Conservation (phyloP, 768 basidiomycete species). For the Fistulinella prunicolor region DNA sequence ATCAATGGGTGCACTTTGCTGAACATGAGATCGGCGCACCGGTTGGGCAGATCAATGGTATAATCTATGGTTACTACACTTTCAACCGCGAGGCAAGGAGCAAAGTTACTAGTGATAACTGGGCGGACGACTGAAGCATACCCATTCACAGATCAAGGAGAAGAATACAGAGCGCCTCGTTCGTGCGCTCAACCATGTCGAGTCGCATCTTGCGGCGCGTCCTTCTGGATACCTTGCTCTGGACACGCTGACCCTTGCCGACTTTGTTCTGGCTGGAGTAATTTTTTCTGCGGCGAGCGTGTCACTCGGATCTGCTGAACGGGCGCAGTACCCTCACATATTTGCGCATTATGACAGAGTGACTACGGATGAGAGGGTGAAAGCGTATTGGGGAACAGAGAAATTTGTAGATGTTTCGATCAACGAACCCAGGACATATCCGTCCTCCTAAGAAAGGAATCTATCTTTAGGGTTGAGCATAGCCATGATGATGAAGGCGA, state of each 20-base stretch:
- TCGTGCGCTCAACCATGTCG: slow-evolving; percentile 6
- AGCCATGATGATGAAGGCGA: too few relatives aligned
- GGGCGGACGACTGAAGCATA: neutral
- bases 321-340: slow-evolving; percentile 8
- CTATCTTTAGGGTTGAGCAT: too few relatives aligned
- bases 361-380: neutral
- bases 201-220: slow-evolving; percentile 4
- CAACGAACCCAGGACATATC: neutral
- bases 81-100: slow-evolving; percentile 1
- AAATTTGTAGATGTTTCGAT: neutral
- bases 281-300: neutral
- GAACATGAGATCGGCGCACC: slow-evolving; percentile 6
- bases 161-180: neutral
- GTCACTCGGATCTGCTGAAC: slow-evolving; percentile 2
- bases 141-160: neutral
- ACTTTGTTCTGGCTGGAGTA: slow-evolving; percentile 6
- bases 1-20: slow-evolving; percentile 17
- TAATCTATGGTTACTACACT: neutral
- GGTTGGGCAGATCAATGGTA: neutral
- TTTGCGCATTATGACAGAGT: slow-evolving; percentile 13
- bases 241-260: slow-evolving; percentile 7
- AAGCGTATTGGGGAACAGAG: slow-evolving; percentile 2
- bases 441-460: too few relatives aligned
- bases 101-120: neutral
- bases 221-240: slow-evolving; percentile 2